Conservation (phyloP, 352 stramenopile genomes). For the Globisporangium perplexum region DNA sequence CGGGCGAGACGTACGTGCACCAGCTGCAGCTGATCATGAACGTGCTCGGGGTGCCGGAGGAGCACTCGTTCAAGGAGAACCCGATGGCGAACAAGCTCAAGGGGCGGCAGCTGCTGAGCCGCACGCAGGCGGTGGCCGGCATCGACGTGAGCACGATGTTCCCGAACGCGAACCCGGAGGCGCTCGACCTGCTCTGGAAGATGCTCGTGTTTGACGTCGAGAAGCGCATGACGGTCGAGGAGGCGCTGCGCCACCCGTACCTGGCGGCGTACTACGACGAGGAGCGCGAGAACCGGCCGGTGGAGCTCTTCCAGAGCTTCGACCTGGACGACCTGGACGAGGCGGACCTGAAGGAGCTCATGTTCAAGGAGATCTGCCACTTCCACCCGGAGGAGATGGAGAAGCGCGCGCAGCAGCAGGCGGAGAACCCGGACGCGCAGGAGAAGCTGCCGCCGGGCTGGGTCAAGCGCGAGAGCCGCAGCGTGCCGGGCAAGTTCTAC, state of each 20-base stretch:
- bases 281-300: conserved; percentile 50
- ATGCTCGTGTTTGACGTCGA: conserved; percentile 92
- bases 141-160: conserved; percentile 83
- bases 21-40: conserved; percentile 89
- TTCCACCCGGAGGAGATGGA: conserved; percentile 88
- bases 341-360: conserved; percentile 83
- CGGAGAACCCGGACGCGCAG: conserved; percentile 50
- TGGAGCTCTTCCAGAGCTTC: conserved; percentile 84
- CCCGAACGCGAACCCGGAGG: conserved; percentile 82
- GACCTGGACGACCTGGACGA: conserved; percentile 82
- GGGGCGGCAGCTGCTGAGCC: conserved; percentile 74
- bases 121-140: conserved; percentile 70
- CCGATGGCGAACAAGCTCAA: conserved; percentile 86
- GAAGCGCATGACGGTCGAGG: conserved; percentile 93
- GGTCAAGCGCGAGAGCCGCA: conserved; percentile 84
- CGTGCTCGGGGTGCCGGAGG: conserved; percentile 78
- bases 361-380: conserved; percentile 89
- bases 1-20: conserved; percentile 83
- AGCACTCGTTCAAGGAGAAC: conserved; percentile 88
- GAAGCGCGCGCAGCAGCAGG: conserved; percentile 76
- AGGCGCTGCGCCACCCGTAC: conserved; percentile 96
- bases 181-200: conserved; percentile 80
- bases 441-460: conserved; percentile 80
- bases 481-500: conserved; percentile 84
- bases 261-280: conserved; percentile 87